Evolutionary conservation across 2,329 filamentous ascomycete species (phyloP).

Genomic region (Macrophomina phaseolina): DNA sequence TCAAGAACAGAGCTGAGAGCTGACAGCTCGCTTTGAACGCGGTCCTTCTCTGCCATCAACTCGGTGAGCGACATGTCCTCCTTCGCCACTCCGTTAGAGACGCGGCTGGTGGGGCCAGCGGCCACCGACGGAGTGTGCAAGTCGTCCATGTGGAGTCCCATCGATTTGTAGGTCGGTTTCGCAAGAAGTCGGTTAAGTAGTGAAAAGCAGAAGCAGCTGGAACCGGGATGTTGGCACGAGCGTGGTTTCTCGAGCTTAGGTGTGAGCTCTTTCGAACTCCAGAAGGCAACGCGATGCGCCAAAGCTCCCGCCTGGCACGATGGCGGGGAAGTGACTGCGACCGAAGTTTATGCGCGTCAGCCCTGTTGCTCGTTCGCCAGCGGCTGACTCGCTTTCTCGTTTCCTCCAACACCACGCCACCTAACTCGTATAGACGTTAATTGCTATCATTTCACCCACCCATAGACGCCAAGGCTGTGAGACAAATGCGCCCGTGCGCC

Average conservation of each 20-base stretch:
- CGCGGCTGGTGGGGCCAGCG: constrained; percentile 73
- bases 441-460: constrained; percentile 12
- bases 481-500: constrained; percentile 6
- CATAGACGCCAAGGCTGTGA: constrained; percentile 7
- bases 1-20: constrained; percentile 86
- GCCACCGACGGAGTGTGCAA: constrained; percentile 74
- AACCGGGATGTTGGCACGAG: too few species aligned
- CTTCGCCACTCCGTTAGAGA: constrained; percentile 66
- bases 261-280: constrained; percentile 1
- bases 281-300: constrained; percentile 1
- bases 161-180: constrained; percentile 34
- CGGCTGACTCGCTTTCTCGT: not conserved
- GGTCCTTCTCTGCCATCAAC: constrained; percentile 83
- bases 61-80: constrained; percentile 74
- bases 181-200: not conserved
- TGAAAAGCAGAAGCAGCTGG: too few species aligned
- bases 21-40: constrained; percentile 83
- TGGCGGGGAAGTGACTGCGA: constrained; percentile 2
- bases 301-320: constrained; percentile 12
- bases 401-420: constrained; percentile 22
- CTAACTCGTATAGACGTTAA: constrained; percentile 15
- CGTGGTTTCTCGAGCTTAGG: not conserved
- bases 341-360: constrained; percentile 6
- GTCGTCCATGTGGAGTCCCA: constrained; percentile 68
- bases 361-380: too few species aligned